A percentile compares a stretch with the other conserved stretches of the same genome.
phyloP scores from a whole-genome alignment of 768 basidiomycete species.

The Saitozyma sp. region DNA sequence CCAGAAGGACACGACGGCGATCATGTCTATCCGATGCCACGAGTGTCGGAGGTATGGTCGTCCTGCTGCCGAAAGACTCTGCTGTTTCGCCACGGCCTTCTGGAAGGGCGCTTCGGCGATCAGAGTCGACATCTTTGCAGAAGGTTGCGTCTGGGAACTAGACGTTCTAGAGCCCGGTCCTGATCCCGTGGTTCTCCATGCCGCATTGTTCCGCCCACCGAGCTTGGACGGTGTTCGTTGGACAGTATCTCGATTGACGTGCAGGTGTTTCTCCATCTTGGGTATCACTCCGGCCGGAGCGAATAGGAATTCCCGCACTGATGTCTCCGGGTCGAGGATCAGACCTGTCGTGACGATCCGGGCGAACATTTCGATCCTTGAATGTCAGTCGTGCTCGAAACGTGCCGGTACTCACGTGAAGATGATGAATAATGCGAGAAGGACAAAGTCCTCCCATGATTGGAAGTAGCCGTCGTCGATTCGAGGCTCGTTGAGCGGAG shows the following conservation, averaged over 20 bases:
- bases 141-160: not conserved
- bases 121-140: constrained; percentile 15
- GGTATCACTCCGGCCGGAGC: constrained; percentile 19
- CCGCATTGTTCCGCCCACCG: constrained; percentile 8
- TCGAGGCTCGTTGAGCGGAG: constrained; percentile 54
- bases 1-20: constrained; percentile 88
- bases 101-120: constrained; percentile 54
- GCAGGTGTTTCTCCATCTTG: constrained; percentile 13
- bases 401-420: constrained; percentile 68
- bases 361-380: constrained; percentile 79
- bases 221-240: constrained; percentile 8
- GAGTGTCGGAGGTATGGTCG: constrained; percentile 88
- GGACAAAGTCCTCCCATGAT: constrained; percentile 79
- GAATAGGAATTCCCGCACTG: constrained; percentile 49
- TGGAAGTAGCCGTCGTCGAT: constrained; percentile 70
- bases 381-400: not conserved
- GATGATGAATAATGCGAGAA: constrained; percentile 79
- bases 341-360: constrained; percentile 88
- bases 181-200: constrained; percentile 18
- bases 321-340: constrained; percentile 69
- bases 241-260: constrained; percentile 4
- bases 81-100: constrained; percentile 50
- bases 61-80: constrained; percentile 45
- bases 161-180: not conserved
- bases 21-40: constrained; percentile 76